phyloP scores from a whole-genome alignment of 1,139 yeast genomes.

The Sugiyamaella neomexicana region DNA sequence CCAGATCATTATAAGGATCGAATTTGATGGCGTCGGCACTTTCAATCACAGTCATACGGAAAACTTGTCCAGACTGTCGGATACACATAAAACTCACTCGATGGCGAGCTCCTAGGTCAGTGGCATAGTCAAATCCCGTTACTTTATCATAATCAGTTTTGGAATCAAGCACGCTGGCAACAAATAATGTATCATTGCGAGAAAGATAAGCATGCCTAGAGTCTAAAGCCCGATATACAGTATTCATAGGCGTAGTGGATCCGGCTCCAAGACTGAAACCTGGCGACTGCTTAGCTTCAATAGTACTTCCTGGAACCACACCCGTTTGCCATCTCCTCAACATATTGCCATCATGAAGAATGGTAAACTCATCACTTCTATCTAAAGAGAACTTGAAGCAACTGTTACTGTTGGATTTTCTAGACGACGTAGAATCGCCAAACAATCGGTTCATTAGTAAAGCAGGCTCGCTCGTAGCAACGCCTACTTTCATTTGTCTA shows the following conservation, averaged over 20 bases:
- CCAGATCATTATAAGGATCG: constrained; percentile 69
- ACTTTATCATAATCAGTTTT: constrained; percentile 79
- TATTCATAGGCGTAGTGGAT: neutral
- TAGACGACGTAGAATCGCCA: constrained; percentile 49
- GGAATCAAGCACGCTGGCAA: constrained; percentile 72
- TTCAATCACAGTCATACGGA: constrained; percentile 73
- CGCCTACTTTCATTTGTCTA: constrained; percentile 51
- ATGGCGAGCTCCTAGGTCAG: constrained; percentile 47
- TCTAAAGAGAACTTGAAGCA: constrained; percentile 65
- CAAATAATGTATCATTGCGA: constrained; percentile 53
- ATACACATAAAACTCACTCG: constrained; percentile 73
- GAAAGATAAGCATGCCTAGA: constrained; percentile 23
- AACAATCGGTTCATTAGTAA: constrained; percentile 66
- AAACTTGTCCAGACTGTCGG: constrained; percentile 86
- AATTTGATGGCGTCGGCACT: constrained; percentile 64
- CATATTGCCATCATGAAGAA: constrained; percentile 74
- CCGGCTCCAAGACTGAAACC: constrained; percentile 4
- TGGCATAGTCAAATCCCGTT: constrained; percentile 79
- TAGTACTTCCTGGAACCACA: constrained; percentile 44
- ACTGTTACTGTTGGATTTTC: constrained; percentile 5
- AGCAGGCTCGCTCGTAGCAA: constrained; percentile 50
- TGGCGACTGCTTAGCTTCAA: neutral
- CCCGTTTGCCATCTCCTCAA: constrained; percentile 85
- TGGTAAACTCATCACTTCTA: constrained; percentile 72
- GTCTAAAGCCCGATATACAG: constrained; percentile 4